phyloP scores from a whole-genome alignment of 352 stramenopile species.

The Phytophthora tubulina region DNA sequence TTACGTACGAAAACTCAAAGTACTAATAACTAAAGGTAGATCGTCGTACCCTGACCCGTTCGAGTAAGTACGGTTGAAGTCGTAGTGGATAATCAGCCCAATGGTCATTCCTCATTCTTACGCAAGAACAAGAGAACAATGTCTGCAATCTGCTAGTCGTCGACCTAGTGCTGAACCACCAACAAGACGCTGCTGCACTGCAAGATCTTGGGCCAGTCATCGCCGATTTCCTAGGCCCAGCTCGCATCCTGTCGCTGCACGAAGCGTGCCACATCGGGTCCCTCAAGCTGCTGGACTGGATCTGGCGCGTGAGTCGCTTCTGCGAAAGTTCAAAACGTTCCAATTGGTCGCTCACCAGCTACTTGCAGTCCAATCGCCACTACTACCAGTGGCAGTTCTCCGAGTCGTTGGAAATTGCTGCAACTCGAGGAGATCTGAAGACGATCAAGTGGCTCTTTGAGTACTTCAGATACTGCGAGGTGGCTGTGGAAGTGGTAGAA shows the following conservation, averaged over 20 bases:
- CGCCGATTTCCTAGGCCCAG: slow-evolving; percentile 23
- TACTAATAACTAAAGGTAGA: background rate
- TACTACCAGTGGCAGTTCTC: slow-evolving; percentile 35
- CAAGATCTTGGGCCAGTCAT: slow-evolving; percentile 12
- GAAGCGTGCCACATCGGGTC: slow-evolving; percentile 17
- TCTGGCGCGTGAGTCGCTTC: slow-evolving; percentile 15
- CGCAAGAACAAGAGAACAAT: slow-evolving; percentile 3
- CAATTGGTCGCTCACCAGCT: slow-evolving; percentile 6
- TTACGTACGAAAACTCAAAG: background rate
- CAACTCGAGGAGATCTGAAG: background rate
- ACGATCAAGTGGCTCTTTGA: slow-evolving; percentile 26
- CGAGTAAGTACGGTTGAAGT: slow-evolving; percentile 27
- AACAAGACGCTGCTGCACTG: slow-evolving; percentile 4
- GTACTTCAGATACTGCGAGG: slow-evolving; percentile 18
- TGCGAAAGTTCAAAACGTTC: background rate
- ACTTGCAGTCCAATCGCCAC: slow-evolving; percentile 7
- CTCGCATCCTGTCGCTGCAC: slow-evolving; percentile 19
- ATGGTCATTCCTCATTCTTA: slow-evolving; percentile 16
- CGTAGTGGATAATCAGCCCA: slow-evolving; percentile 1
- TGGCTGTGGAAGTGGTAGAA: slow-evolving; percentile 24
- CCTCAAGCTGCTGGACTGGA: slow-evolving; percentile 23
- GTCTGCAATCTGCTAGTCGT: slow-evolving; percentile 11
- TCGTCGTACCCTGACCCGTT: background rate
- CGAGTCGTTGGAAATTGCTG: slow-evolving; percentile 16
- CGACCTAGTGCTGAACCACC: slow-evolving; percentile 8